Evolutionary conservation across 768 basidiomycete species (phyloP).

Genomic region (Lyophyllum shimeji): DNA sequence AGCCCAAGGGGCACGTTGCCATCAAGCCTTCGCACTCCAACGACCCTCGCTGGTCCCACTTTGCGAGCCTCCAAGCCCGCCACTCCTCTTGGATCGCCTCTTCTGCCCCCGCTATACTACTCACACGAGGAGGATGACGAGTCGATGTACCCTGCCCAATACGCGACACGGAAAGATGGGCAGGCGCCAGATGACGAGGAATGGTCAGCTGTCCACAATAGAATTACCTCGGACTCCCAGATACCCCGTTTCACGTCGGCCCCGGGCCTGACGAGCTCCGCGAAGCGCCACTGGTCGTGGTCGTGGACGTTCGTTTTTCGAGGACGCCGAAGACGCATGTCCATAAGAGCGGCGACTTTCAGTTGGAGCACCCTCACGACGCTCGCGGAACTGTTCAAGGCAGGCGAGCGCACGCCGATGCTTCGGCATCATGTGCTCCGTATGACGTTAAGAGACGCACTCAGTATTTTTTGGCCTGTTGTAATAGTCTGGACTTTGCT

Average conservation of each 20-base stretch:
- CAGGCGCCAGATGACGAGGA: slow-evolving; percentile 32
- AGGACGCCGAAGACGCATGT: slow-evolving; percentile 56
- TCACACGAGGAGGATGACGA: slow-evolving; percentile 48
- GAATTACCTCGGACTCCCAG: slow-evolving; percentile 17
- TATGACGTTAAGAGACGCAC: slow-evolving; percentile 37
- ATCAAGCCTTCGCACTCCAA: slow-evolving; percentile 39
- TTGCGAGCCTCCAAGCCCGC: slow-evolving; percentile 42
- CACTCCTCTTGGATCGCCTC: slow-evolving; percentile 40
- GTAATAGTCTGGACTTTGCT: slow-evolving; percentile 34
- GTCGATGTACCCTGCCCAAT: slow-evolving; percentile 50
- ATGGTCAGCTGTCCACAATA: slow-evolving; percentile 30
- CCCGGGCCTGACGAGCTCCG: slow-evolving; percentile 24
- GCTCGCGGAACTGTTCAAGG: slow-evolving; percentile 12
- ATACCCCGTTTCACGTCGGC: slow-evolving; percentile 37
- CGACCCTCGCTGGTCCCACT: slow-evolving; percentile 29
- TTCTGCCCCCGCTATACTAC: slow-evolving; percentile 33
- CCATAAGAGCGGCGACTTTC: slow-evolving; percentile 40
- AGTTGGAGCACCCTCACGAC: slow-evolving; percentile 16
- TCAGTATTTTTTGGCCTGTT: slow-evolving; percentile 38
- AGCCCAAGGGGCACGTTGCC: slow-evolving; percentile 43
- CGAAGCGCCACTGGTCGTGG: slow-evolving; percentile 33
- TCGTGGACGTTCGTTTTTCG: slow-evolving; percentile 55
- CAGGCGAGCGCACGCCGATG: slow-evolving; percentile 12
- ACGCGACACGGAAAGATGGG: slow-evolving; percentile 38
- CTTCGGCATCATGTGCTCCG: slow-evolving; percentile 29